phyloP scores from a whole-genome alignment of 495 filamentous ascomycete genomes.

The Hypomontagnella submonticulosa region DNA sequence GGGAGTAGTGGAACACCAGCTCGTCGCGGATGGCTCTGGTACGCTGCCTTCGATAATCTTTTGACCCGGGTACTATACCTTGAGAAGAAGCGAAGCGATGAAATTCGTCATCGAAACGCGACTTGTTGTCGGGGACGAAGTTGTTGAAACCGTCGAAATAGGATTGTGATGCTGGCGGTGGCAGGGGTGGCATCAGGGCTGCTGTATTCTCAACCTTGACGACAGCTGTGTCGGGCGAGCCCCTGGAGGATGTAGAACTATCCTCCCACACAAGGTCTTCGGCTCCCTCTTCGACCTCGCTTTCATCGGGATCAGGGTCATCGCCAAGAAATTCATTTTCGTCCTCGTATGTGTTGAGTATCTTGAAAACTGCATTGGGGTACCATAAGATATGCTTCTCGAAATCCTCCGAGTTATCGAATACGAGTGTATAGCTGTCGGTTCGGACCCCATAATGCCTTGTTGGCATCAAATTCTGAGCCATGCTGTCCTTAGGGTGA shows the following conservation, averaged over 20 bases:
- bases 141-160: slow-evolving; percentile 49
- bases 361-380: slow-evolving; percentile 26
- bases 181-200: slow-evolving; percentile 20
- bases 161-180: slow-evolving; percentile 46
- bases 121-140: slow-evolving; percentile 47
- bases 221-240: background rate
- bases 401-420: slow-evolving; percentile 36
- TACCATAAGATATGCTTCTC: slow-evolving; percentile 31
- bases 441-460: slow-evolving; percentile 40
- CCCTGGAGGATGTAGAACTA: background rate
- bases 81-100: slow-evolving; percentile 52
- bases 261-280: slow-evolving; percentile 3
- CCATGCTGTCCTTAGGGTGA: slow-evolving; percentile 19
- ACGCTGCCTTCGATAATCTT: slow-evolving; percentile 47
- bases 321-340: slow-evolving; percentile 32
- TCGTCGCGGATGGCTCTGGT: slow-evolving; percentile 50
- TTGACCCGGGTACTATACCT: slow-evolving; percentile 45
- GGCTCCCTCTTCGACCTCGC: background rate
- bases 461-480: slow-evolving; percentile 21
- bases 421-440: too few species aligned
- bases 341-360: slow-evolving; percentile 33
- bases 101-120: slow-evolving; percentile 52
- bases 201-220: slow-evolving; percentile 22
- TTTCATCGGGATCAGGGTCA: slow-evolving; percentile 15
- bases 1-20: slow-evolving; percentile 48